Conservation (phyloP, 768 basidiomycete genomes). For the Russula virescens region DNA sequence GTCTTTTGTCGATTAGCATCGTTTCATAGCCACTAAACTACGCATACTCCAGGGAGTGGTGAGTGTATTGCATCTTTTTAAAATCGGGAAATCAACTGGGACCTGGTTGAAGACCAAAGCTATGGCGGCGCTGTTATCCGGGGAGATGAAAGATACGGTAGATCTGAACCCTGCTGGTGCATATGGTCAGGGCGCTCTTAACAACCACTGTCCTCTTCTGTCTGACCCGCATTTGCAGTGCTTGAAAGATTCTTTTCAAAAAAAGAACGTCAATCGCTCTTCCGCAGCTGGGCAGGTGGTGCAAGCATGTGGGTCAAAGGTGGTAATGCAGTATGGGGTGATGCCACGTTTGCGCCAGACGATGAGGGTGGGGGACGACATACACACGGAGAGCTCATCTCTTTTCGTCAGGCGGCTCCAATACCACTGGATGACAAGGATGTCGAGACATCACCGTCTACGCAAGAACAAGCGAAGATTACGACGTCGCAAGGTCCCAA, state of each 20-base stretch:
- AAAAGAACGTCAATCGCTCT: slow-evolving; percentile 80
- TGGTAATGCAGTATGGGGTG: slow-evolving; percentile 81
- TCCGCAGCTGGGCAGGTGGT: slow-evolving; percentile 93
- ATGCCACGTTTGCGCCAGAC: slow-evolving; percentile 69
- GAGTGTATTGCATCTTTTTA: slow-evolving; percentile 27
- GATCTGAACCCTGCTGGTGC: slow-evolving; percentile 77
- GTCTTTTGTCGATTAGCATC: slow-evolving; percentile 24
- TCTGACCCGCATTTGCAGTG: slow-evolving; percentile 37
- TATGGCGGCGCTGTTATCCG: slow-evolving; percentile 90
- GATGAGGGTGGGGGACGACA: slow-evolving; percentile 49
- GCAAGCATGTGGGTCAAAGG: slow-evolving; percentile 95
- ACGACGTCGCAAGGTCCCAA: slow-evolving; percentile 4
- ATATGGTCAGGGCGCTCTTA: slow-evolving; percentile 44
- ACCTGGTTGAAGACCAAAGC: slow-evolving; percentile 68
- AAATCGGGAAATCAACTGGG: not conserved
- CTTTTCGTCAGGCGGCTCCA: slow-evolving; percentile 50
- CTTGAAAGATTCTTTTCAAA: slow-evolving; percentile 87
- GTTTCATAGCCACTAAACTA: not conserved
- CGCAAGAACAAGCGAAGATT: slow-evolving; percentile 6
- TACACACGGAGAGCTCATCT: slow-evolving; percentile 77
- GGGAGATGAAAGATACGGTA: slow-evolving; percentile 94
- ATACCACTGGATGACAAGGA: slow-evolving; percentile 21
- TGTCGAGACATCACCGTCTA: slow-evolving; percentile 11
- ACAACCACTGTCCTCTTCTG: not conserved
- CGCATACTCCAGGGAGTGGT: slow-evolving; percentile 59